A percentile compares a stretch with the other conserved stretches of the same genome.
Evolutionary conservation across 2,329 filamentous ascomycete genomes (phyloP).

Genomic region (Xylariaceae sp.): DNA sequence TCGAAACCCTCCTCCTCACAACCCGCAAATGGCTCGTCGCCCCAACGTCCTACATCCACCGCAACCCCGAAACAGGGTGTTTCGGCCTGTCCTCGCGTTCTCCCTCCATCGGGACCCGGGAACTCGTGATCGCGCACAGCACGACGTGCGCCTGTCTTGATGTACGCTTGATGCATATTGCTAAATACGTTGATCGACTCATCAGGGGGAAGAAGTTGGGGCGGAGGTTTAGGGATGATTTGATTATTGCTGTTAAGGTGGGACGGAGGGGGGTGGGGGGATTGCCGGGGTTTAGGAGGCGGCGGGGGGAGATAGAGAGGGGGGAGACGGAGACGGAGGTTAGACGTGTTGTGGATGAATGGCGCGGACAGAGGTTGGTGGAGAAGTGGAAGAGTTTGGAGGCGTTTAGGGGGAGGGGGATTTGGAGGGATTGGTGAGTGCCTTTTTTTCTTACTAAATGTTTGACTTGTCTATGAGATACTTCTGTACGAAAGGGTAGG

Average conservation of each 20-base stretch:
- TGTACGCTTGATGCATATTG: slow-evolving; percentile 16
- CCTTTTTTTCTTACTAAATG: no score
- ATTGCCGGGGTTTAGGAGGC: slow-evolving; percentile 1
- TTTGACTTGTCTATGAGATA: no score
- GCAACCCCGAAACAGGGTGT: slow-evolving; percentile 18
- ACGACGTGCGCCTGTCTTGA: slow-evolving; percentile 17
- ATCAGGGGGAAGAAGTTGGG: slow-evolving; percentile 7
- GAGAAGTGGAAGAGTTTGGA: slow-evolving; percentile 22
- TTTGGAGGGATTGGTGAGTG: slow-evolving; percentile 25
- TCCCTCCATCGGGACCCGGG: neutral
- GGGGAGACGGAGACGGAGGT: neutral
- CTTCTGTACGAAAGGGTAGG: no score
- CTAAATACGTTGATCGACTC: slow-evolving; percentile 10
- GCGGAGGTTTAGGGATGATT: slow-evolving; percentile 15
- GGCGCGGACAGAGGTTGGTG: slow-evolving; percentile 14
- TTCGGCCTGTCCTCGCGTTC: slow-evolving; percentile 11
- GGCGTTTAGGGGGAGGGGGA: slow-evolving; percentile 17
- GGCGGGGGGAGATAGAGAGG: slow-evolving; percentile 2
- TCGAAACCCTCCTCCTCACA: slow-evolving; percentile 7
- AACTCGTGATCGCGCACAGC: slow-evolving; percentile 20
- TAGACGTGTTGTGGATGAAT: slow-evolving; percentile 11
- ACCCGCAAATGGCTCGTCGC: slow-evolving; percentile 14
- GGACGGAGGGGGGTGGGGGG: neutral
- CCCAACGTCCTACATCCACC: slow-evolving; percentile 13
- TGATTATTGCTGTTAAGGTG: slow-evolving; percentile 22